These are phyloP conservation scores for Hypericum androsaemum DNA, from an alignment of 345 rosid genomes.

Conservation along the genomic window DNA sequence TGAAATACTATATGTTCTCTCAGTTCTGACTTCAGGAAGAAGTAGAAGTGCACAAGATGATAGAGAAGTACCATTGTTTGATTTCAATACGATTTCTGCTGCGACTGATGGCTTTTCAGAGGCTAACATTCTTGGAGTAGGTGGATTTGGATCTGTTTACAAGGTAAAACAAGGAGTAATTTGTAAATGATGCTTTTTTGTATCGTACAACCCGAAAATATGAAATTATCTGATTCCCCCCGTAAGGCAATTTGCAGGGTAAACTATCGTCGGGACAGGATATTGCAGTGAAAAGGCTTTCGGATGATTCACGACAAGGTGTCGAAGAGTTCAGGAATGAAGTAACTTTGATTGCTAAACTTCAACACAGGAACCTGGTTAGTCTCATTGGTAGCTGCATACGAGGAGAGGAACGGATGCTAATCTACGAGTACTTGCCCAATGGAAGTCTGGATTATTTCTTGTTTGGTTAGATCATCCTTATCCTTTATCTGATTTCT, in stretches of 20 bases:
- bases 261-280: conserved; percentile 21
- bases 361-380: conserved; percentile 38
- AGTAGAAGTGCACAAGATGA: conserved; percentile 4
- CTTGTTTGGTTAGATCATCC: conserved; percentile 20
- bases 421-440: conserved; percentile 28
- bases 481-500: too few relatives aligned
- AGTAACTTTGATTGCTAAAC: conserved; percentile 24
- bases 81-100: conserved; percentile 16
- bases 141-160: conserved; percentile 39
- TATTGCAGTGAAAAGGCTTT: conserved; percentile 34
- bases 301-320: conserved; percentile 31
- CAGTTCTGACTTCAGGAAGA: background rate
- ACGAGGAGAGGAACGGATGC: conserved; percentile 23
- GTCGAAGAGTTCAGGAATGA: conserved; percentile 27
- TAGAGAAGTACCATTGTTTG: conserved; percentile 19
- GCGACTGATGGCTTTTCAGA: conserved; percentile 28
- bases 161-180: conserved; percentile 9
- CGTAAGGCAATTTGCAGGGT: conserved; percentile 12
- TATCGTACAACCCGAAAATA: background rate
- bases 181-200: background rate
- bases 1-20: background rate
- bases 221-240: background rate
- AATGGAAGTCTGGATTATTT: conserved; percentile 27
- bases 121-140: conserved; percentile 26
- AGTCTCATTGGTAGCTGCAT: conserved; percentile 30